Base-by-base conservation (phyloP, 768 basidiomycete species). In the Tricholoma bakamatsutake region DNA sequence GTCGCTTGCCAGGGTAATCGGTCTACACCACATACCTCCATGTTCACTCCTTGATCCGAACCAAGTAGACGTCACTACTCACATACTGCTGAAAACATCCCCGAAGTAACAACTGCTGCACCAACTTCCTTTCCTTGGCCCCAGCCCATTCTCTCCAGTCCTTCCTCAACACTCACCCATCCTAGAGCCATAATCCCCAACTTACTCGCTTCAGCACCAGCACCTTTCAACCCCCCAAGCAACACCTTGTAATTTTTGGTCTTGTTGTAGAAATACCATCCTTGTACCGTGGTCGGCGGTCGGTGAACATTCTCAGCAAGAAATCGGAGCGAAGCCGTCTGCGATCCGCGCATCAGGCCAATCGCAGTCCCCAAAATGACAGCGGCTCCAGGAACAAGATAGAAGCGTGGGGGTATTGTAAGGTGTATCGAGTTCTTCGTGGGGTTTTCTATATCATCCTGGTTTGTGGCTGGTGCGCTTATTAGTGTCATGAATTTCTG, bases 251-350 rank as follows among this genome's bases (percentile, higher is more conserved):
- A 95, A 75, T 95, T 95, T 71, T 95, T 96, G 28, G 91, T 93
- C 76, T 95, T 95, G 68, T 92, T 89, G 82, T 96, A 95, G 63
- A 92, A 88, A 70, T 94, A 96, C 93, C 93, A 95, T 56, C 93
- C 93, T 61, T 87, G 82, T 56, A 92, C 80, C 30, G 93, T 96
- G 61, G 73, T 85, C 18, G 93, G 93, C 48, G 88, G 79, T 54
- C 90, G 79, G 70, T 96, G 93, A 43, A 85, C 93, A 68, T 96
- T 95, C 70, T 96, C 93, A n/a, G 92, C 93, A 50, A 94, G 78
- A 69, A 89, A 95, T 51, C 83, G 86, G 67, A 93, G 73, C 11
- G 82, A 80, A n/a, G 87, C 83, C 47, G 70, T 76, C 43, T 87
- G 81, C 10, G 84, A 84, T 17, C 87, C 88, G 17, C 90, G 84